Conservation (phyloP, 257 asterid genomes). For the Lycium barbarum region DNA sequence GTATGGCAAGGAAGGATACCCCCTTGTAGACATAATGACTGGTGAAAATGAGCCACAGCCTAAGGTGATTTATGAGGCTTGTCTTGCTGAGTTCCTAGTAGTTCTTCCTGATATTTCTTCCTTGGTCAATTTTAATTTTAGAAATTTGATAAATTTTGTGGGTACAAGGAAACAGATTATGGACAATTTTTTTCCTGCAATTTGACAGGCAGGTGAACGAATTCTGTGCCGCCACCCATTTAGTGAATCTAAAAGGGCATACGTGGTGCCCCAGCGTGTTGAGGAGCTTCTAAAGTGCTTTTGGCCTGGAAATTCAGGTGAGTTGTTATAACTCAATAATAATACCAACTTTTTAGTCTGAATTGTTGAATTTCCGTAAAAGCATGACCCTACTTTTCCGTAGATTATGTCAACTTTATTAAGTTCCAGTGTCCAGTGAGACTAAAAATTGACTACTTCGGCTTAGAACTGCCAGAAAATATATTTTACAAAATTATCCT, state of each 20-base stretch:
- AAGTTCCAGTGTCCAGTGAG: background rate
- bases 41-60: slow-evolving; percentile 95
- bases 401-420: background rate
- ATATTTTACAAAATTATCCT: background rate
- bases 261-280: slow-evolving; percentile 85
- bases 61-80: slow-evolving; percentile 55
- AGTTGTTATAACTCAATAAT: background rate
- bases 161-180: background rate
- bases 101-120: slow-evolving; percentile 9
- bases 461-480: slow-evolving; percentile 15
- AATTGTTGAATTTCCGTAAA: background rate
- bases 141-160: background rate
- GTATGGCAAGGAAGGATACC: slow-evolving; percentile 90
- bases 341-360: background rate
- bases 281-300: slow-evolving; percentile 92
- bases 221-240: slow-evolving; percentile 93
- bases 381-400: background rate
- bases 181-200: background rate
- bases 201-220: slow-evolving; percentile 72
- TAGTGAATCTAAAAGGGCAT: slow-evolving; percentile 91
- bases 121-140: background rate
- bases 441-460: background rate
- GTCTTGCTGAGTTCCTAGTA: slow-evolving; percentile 13
- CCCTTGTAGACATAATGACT: slow-evolving; percentile 93
- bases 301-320: slow-evolving; percentile 51